Conservation (phyloP, 2,329 filamentous ascomycete species). For the Ambrosiella xylebori region DNA sequence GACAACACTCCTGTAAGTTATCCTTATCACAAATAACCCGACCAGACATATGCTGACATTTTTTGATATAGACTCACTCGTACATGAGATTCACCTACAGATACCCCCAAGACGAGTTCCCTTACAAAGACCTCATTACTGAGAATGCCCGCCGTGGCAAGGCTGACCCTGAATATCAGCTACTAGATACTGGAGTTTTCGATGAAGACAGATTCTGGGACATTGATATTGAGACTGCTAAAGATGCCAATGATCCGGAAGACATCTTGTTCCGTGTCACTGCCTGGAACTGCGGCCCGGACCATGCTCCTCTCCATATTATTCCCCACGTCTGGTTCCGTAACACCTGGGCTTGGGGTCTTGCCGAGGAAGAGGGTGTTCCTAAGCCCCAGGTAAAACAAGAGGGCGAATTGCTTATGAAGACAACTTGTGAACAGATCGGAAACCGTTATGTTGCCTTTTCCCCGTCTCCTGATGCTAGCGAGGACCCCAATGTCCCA, state of each 20-base stretch:
- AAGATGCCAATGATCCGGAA: slow-evolving; percentile 80
- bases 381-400: slow-evolving; percentile 66
- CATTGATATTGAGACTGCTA: slow-evolving; percentile 90
- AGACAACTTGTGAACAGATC: slow-evolving; percentile 39
- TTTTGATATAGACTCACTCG: slow-evolving; percentile 39
- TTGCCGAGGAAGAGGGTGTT: slow-evolving; percentile 58
- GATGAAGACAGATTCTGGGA: slow-evolving; percentile 89
- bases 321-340: slow-evolving; percentile 92
- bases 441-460: slow-evolving; percentile 71
- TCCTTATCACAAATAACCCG: neutral
- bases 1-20: slow-evolving; percentile 62
- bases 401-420: slow-evolving; percentile 28
- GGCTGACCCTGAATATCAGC: slow-evolving; percentile 74
- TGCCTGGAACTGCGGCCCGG: slow-evolving; percentile 85
- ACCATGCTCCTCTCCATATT: slow-evolving; percentile 82
- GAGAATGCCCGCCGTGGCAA: slow-evolving; percentile 67
- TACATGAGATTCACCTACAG: slow-evolving; percentile 99
- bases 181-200: slow-evolving; percentile 77
- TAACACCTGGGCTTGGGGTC: slow-evolving; percentile 93
- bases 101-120: slow-evolving; percentile 81
- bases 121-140: slow-evolving; percentile 71
- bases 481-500: slow-evolving; percentile 33
- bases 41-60: neutral
- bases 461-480: slow-evolving; percentile 77
- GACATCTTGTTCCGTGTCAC: slow-evolving; percentile 88